phyloP scores from a whole-genome alignment of 108 stramenopile genomes.

The Aurantiochytrium sp. region DNA sequence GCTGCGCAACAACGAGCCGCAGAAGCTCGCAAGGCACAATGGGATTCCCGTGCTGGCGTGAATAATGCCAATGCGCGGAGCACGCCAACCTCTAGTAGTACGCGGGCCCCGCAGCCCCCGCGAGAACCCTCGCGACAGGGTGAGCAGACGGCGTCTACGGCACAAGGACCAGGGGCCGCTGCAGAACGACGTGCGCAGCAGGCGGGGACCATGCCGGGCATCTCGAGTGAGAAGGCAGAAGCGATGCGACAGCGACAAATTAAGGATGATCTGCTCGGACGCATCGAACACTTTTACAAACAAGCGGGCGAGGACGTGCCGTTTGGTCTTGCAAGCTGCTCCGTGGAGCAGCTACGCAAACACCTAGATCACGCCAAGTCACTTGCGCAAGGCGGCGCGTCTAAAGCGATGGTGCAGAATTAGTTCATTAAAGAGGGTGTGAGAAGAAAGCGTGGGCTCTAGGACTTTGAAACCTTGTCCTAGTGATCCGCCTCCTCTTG shows the following conservation, averaged over 20 bases:
- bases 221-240: not conserved
- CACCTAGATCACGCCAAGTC: constrained; percentile 6
- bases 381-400: not conserved
- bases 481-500: too few relatives aligned
- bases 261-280: not conserved
- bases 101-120: too few relatives aligned
- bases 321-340: not conserved
- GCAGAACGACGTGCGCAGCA: not conserved
- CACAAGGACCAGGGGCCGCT: not conserved
- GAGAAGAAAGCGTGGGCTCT: too few relatives aligned
- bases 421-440: not conserved
- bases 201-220: not conserved
- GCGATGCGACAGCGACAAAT: constrained; percentile 10
- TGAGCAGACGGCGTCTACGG: too few relatives aligned
- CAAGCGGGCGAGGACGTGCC: not conserved
- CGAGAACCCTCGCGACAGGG: too few relatives aligned
- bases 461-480: too few relatives aligned
- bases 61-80: too few relatives aligned
- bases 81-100: too few relatives aligned
- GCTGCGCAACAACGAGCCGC: not conserved
- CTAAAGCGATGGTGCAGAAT: not conserved
- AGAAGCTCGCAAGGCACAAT: not conserved
- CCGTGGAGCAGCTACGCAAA: not conserved
- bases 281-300: not conserved
- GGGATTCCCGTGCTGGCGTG: not conserved